Base-by-base conservation (phyloP, 257 asterid species). In the Rehmannia glutinosa region DNA sequence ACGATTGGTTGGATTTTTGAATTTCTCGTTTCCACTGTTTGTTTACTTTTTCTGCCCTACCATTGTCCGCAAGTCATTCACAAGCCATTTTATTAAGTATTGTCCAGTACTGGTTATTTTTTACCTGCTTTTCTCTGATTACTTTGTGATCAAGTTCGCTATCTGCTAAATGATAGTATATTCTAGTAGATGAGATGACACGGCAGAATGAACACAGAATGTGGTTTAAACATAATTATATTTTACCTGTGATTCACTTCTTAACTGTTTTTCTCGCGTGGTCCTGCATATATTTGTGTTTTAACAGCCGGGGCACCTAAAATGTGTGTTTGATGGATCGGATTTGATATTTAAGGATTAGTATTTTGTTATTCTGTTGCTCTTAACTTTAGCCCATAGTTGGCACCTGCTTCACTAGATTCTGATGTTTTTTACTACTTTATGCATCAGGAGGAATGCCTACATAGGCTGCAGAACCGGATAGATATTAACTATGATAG, bases 401-500 rank as follows among this genome's bases (percentile, higher is more conserved):
- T 53, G 21, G 23, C 45, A 19, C 61, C 51, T 67, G 36, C 42
- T 62, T 51, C 67, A 68, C 64, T 61, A 35, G 43, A 71, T 68
- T 61, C 54, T 80, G 66, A 81, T 64, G 42, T 39, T 75, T 42
- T 72, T 8, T 61, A 53, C 72, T 21, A 32, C 23, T 68, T 62
- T 25, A 50, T 68, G 51, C 56, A 63, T 78, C 81, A 94, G 99
- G 98, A 91, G 89, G 97, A 89, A 69, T 84, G 96, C 84, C 83
- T 91, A 62, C 84, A 39, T 68, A 84, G 87, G 86, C 77, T 94
- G 69, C 98, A 91, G 83, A 85, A 64, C 71, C 95, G 97, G 71
- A 87, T 91, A 60, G 96, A 94, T 74, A 69, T 91, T 80, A 69
- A 80, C 60, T 94, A 91, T 70, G 98, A 94, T 80, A 79, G 86